Evolutionary conservation across 2,329 filamentous ascomycete genomes (phyloP), one percentile per base, ranked within the genome.

Genomic region (Phyllosticta capitalensis): DNA sequence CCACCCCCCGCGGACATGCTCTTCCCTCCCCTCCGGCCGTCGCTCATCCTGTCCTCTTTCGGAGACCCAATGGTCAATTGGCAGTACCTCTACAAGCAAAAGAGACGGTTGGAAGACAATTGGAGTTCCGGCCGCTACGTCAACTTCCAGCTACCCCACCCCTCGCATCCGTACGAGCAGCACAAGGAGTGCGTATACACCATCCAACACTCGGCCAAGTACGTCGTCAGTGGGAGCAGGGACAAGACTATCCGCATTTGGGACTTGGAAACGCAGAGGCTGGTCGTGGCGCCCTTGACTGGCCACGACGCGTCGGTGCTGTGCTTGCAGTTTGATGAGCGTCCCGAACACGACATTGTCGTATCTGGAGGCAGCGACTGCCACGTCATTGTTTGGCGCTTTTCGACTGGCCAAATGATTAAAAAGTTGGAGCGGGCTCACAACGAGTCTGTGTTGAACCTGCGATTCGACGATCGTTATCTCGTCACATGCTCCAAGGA

Each of bases 401-500:
- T 97, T 69, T 96, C 91, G 0, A 97, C 92, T 0, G 94, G 94
- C 3, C 79, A 92, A 67, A 82, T 90, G 38, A 74, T 97, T 12
- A 88, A 92, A 67, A 85, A 85, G 60, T 83, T 97, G 30, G 79
- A 79, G 1, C 80, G 83, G 52, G 92, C 92, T 0, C 94, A 99
- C 70, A 78, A 80, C 28, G 94, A 99, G 72, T 96, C 92, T 0
- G 92, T 99, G 0, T 78, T 99, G 17, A 97, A 97, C 68, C 84
- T 99, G 60, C 84, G 89, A 62, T 99, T 97, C 65, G 92, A 97
- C 69, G 87, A 90, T 64, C 84, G 90, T 9, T 95, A 95, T 63
- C 80, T 99, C 3, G 90, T 97, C 12, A 99, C 94, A 0, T 97
- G 94, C 68, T 97, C 92, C 54, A 99, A 99, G 72, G 94, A 99